Evolutionary conservation across 768 basidiomycete species (phyloP), one percentile per base, ranked within the genome.

Genomic region (Suillus fuscotomentosus): DNA sequence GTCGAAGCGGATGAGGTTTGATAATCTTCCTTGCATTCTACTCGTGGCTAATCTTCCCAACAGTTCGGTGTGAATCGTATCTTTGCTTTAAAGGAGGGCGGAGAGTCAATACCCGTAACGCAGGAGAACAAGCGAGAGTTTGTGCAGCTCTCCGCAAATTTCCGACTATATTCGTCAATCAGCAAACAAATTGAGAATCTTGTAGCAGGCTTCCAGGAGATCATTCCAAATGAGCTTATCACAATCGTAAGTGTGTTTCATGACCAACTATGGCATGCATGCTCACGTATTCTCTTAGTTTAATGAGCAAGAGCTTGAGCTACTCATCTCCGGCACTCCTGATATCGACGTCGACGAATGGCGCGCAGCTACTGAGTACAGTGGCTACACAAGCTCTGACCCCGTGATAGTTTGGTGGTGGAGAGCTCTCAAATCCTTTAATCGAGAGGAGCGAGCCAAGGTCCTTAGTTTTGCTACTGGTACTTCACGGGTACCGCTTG

Each of bases 331-430:
- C 5, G 97, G 97, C 31, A 95, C 97, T 22, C 97, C 97, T n/a
- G 95, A 97, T 68, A 95, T 99, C 67, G 96, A 99, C 70, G 94
- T 98, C 2, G 97, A 99, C 74, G 97, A 99, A 77, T 96, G 95
- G 94, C 87, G 93, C 61, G 88, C 91, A 17, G 92, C 93, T 14
- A 95, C 93, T 3, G 94, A 95, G 72, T 94, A 95, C 78, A 93
- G 90, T 67, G 92, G 93, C 55, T 95, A 94, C 75, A 86, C 84
- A 7, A 85, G 90, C 70, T 92, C 91, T 3, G 96, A 99, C 75
- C 94, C 97, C 7, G 95, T 97, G 71, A 95, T 99, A 65, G 89
- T 93, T 36, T 99, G 96, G 96, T 98, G 95, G 91, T 99, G 97
- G 97, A 86, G 97, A 68, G 97, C 97, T 2, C 85, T 99, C 50